A percentile compares a stretch with the other conserved stretches of the same genome.
Conservation (phyloP, 2,329 filamentous ascomycete genomes). For the Calycina herbarum region DNA sequence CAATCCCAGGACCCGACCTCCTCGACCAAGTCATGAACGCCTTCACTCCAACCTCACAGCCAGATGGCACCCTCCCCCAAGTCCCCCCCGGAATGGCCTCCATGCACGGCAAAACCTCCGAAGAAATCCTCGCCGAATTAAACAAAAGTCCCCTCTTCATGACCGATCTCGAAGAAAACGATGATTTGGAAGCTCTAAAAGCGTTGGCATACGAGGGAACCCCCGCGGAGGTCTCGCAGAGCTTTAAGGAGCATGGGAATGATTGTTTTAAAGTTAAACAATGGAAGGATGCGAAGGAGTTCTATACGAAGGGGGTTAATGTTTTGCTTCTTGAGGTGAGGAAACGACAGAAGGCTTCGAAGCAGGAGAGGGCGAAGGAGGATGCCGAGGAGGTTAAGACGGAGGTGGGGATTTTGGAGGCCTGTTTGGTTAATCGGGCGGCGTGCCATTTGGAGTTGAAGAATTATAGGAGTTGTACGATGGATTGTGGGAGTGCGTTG, state of each 20-base stretch:
- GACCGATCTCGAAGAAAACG: slow-evolving; percentile 86
- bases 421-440: slow-evolving; percentile 82
- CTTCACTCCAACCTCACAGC: slow-evolving; percentile 17
- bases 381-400: slow-evolving; percentile 46
- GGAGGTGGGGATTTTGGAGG: slow-evolving; percentile 68
- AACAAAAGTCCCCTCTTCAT: slow-evolving; percentile 87
- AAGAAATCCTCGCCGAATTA: slow-evolving; percentile 63
- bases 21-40: slow-evolving; percentile 34
- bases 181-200: slow-evolving; percentile 80
- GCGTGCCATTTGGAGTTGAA: slow-evolving; percentile 84
- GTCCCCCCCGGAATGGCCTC: slow-evolving; percentile 60
- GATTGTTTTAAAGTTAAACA: slow-evolving; percentile 74
- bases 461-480: slow-evolving; percentile 84
- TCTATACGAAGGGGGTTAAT: slow-evolving; percentile 83
- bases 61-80: slow-evolving; percentile 31
- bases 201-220: slow-evolving; percentile 93
- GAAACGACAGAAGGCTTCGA: slow-evolving; percentile 45
- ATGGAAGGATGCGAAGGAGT: slow-evolving; percentile 84
- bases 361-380: slow-evolving; percentile 44
- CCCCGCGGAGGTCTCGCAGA: slow-evolving; percentile 74
- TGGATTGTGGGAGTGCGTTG: slow-evolving; percentile 79
- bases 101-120: slow-evolving; percentile 54
- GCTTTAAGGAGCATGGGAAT: slow-evolving; percentile 91
- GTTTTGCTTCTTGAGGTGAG: slow-evolving; percentile 66
- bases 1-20: slow-evolving; percentile 27